phyloP scores from a whole-genome alignment of 164 flowering plant genomes.

The Magnolia sinica region DNA sequence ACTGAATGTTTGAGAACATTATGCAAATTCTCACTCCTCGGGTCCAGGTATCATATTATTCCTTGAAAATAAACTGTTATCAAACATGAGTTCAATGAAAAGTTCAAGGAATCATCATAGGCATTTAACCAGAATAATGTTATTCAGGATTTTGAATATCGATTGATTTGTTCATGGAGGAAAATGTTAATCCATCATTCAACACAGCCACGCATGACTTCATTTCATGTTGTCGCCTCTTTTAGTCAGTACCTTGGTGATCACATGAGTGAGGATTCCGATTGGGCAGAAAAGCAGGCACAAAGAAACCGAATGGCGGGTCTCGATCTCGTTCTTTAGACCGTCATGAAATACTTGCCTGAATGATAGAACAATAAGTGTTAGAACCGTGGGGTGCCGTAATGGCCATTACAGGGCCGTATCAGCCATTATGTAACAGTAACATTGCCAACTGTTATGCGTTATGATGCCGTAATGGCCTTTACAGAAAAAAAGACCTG shows the following conservation, averaged over 20 bases:
- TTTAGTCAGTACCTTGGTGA: constrained; percentile 61
- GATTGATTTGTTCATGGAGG: neutral
- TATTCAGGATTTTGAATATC: neutral
- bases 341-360: constrained; percentile 91
- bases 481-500: too few relatives aligned
- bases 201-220: neutral
- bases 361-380: constrained; percentile 15
- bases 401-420: too few relatives aligned
- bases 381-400: too few relatives aligned
- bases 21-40: too few relatives aligned
- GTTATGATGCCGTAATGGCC: too few relatives aligned
- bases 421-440: too few relatives aligned
- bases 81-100: neutral
- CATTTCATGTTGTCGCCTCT: constrained; percentile 9
- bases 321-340: constrained; percentile 60
- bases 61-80: neutral
- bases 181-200: neutral
- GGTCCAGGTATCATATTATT: too few relatives aligned
- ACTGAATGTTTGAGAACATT: too few relatives aligned
- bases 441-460: too few relatives aligned
- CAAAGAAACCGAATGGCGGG: constrained; percentile 90
- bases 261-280: constrained; percentile 62
- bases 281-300: constrained; percentile 84
- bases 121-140: neutral
- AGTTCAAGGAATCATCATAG: neutral